These are phyloP conservation scores for Eucalyptus grandis DNA, from an alignment of 345 rosid genomes.

Conservation along the genomic window DNA sequence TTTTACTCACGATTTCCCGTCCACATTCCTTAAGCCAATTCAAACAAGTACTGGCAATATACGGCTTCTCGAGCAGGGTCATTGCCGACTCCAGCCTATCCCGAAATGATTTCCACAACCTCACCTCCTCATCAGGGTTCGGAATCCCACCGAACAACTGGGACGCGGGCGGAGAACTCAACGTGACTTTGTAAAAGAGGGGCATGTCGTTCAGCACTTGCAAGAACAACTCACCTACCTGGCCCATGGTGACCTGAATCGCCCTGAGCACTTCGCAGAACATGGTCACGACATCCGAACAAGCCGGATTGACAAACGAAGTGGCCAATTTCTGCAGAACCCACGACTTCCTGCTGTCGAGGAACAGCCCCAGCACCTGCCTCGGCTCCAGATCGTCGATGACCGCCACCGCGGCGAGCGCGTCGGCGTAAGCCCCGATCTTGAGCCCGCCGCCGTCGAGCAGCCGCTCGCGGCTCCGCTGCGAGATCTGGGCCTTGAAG, in stretches of 20 bases:
- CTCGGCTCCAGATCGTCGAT: constrained; percentile 74
- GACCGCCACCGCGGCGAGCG: constrained; percentile 76
- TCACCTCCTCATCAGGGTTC: constrained; percentile 83
- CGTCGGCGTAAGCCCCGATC: constrained; percentile 66
- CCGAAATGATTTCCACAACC: constrained; percentile 77
- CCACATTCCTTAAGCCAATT: constrained; percentile 80
- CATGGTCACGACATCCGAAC: constrained; percentile 30
- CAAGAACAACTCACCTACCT: constrained; percentile 85
- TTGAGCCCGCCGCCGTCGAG: constrained; percentile 47
- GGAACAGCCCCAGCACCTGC: constrained; percentile 57
- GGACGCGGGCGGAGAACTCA: constrained; percentile 88
- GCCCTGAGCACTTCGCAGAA: constrained; percentile 68
- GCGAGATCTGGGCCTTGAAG: constrained; percentile 90
- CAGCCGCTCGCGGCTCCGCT: constrained; percentile 80
- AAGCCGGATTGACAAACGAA: constrained; percentile 21
- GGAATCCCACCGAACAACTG: constrained; percentile 96
- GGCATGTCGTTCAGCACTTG: constrained; percentile 91
- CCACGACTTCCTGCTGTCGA: constrained; percentile 78
- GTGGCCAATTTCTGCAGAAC: constrained; percentile 51
- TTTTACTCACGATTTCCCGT: constrained; percentile 40
- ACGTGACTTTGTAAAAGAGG: constrained; percentile 67
- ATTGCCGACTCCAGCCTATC: constrained; percentile 60
- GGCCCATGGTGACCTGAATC: constrained; percentile 78
- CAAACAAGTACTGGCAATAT: constrained; percentile 53
- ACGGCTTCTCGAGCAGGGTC: constrained; percentile 41